Evolutionary conservation across 176 grass and related monocot genomes (phyloP).

Genomic region (Cocos nucifera): DNA sequence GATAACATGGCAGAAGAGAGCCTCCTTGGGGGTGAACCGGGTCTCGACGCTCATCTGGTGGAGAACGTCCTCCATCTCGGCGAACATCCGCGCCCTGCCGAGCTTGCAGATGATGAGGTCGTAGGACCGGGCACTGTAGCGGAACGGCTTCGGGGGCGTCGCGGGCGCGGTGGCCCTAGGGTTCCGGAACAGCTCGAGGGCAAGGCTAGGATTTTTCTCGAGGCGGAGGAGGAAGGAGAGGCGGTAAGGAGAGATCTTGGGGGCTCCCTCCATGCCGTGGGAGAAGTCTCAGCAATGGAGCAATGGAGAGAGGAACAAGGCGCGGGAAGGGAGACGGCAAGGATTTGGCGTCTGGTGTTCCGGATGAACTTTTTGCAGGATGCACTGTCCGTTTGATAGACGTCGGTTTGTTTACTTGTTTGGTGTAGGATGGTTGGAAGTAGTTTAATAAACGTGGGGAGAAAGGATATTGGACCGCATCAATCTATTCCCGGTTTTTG

Average conservation of each 20-base stretch:
- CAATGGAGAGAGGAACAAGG: neutral
- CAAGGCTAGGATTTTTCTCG: slow-evolving; percentile 29
- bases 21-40: slow-evolving; percentile 21
- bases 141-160: neutral
- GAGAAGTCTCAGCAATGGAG: neutral
- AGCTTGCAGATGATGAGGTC: slow-evolving; percentile 58
- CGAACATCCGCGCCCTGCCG: slow-evolving; percentile 42
- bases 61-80: slow-evolving; percentile 44
- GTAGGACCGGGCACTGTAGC: slow-evolving; percentile 35
- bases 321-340: no score
- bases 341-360: no score
- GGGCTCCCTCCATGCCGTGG: slow-evolving; percentile 3
- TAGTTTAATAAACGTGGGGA: no score
- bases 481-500: no score
- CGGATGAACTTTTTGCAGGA: no score
- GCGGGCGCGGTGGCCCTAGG: neutral
- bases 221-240: slow-evolving; percentile 39
- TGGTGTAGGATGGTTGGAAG: no score
- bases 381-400: no score
- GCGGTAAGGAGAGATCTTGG: slow-evolving; percentile 32
- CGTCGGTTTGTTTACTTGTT: no score
- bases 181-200: slow-evolving; percentile 40
- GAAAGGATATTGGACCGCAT: no score
- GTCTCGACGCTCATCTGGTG: slow-evolving; percentile 9
- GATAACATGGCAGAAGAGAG: slow-evolving; percentile 42